Base-by-base conservation (phyloP, 1,139 yeast species). In the Citeromyces hawaiiensis region DNA sequence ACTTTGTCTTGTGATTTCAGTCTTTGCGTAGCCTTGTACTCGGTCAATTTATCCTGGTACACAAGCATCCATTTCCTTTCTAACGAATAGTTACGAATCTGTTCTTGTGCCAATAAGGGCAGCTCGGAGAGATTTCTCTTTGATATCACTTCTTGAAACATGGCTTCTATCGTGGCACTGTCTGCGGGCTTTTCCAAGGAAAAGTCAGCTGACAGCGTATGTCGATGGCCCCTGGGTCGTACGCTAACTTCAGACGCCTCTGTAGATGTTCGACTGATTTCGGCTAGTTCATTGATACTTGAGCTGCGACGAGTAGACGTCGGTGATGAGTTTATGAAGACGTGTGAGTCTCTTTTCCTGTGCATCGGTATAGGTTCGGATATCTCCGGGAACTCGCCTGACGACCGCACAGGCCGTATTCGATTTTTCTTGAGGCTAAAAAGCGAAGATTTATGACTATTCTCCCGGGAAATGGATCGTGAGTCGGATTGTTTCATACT, bases 21-120 rank as follows among this genome's bases (percentile, higher is more conserved):
- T 48, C 70, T 54, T 56, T 68, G 71, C 53, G 70, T 66, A 50
- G 80, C 69, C 48, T 81, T 80, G 51, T 68, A 68, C 50, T 85
- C 96, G 6, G 88, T 73, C 42, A 83, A 66, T 29, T 82, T 78
- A 56, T 87, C 96, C 55, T 91, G 97, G 49, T 82, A 77, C 36
- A 91, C 82, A 49, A 91, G 68, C 78, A 83, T 76, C 95, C 96
- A 86, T 59, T 91, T 91, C 50, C 87, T 85, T 40, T 81, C 83
- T 0, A 75, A 64, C 36, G 82, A 73, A 52, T 83, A 87, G 47
- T 72, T 74, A 51, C 76, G 66, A 82, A 91, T 77, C 55, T 85
- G 94, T 45, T 68, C 72, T 47, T 80, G 80, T 8, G 94, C 94
- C 43, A 72, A 75, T 21, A 74, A 73, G 0, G 96, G 94, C 38